phyloP scores from a whole-genome alignment of 257 asterid species.

The Nicotiana sylvestris region DNA sequence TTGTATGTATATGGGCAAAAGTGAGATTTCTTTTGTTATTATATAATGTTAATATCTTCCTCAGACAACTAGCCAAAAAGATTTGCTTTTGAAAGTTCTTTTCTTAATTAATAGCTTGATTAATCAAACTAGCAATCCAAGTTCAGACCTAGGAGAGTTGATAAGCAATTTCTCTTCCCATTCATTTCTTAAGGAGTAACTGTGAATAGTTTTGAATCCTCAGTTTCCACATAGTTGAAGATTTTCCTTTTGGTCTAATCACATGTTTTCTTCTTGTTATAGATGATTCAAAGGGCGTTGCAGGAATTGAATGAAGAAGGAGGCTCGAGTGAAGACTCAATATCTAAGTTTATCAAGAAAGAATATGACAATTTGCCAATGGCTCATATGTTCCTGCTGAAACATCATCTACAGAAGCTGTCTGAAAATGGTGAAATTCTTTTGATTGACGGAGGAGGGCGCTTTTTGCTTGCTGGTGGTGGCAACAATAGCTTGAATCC shows the following conservation, averaged over 20 bases:
- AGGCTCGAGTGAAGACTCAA: constrained; percentile 44
- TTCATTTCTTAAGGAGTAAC: not conserved
- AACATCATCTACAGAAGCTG: constrained; percentile 36
- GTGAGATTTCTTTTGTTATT: not conserved
- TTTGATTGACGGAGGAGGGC: constrained; percentile 9
- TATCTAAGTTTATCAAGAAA: constrained; percentile 37
- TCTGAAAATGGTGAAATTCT: constrained; percentile 32
- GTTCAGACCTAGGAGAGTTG: not conserved
- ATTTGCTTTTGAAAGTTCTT: not conserved
- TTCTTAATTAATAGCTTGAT: not conserved
- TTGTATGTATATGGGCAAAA: not conserved
- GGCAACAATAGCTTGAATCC: not conserved
- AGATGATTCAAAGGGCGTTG: constrained; percentile 64
- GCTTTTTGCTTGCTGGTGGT: constrained; percentile 25
- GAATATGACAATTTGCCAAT: constrained; percentile 35
- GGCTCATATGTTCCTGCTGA: constrained; percentile 39
- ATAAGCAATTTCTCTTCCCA: not conserved
- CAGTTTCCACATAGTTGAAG: too few relatives aligned
- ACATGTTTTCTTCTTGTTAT: constrained; percentile 10
- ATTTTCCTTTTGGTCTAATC: not conserved
- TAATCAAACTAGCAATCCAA: not conserved
- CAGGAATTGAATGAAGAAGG: constrained; percentile 33
- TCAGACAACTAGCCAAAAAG: not conserved
- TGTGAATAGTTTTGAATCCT: not conserved
- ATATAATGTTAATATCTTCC: not conserved